Conservation (phyloP, 164 flowering plant species). For the Umbilicus rupestris region DNA sequence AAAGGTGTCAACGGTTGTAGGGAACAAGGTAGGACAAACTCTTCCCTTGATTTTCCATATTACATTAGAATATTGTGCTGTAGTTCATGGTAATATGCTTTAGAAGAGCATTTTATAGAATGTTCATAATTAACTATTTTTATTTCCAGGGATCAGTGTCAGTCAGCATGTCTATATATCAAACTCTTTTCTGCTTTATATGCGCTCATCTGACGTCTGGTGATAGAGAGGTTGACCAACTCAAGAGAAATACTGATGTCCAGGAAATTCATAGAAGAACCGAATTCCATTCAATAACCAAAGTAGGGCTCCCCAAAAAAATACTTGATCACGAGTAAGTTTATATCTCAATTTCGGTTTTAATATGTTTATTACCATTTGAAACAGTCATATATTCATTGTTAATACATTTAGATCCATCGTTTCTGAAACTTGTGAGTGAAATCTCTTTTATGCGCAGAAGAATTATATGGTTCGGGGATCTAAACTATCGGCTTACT, state of each 20-base stretch:
- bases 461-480: conserved; percentile 89
- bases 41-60: not conserved
- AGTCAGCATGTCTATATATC: conserved; percentile 93
- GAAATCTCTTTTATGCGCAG: conserved; percentile 36
- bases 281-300: conserved; percentile 39
- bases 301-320: conserved; percentile 47
- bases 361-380: not conserved
- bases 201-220: conserved; percentile 94
- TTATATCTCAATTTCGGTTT: not conserved
- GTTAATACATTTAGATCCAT: not conserved
- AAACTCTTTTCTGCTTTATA: conserved; percentile 83
- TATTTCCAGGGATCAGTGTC: conserved; percentile 81
- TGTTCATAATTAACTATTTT: conserved; percentile 10
- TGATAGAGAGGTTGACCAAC: conserved; percentile 71
- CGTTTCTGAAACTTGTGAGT: not conserved
- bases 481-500: conserved; percentile 80
- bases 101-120: not conserved
- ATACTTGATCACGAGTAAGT: conserved; percentile 89
- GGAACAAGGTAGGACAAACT: conserved; percentile 65
- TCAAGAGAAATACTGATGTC: conserved; percentile 81
- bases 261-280: conserved; percentile 77
- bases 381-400: no score
- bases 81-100: not conserved
- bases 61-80: not conserved
- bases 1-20: conserved; percentile 85